These are phyloP conservation scores for Yarrowia phangngaensis DNA, from an alignment of 805 yeast species.

Conservation along the genomic window DNA sequence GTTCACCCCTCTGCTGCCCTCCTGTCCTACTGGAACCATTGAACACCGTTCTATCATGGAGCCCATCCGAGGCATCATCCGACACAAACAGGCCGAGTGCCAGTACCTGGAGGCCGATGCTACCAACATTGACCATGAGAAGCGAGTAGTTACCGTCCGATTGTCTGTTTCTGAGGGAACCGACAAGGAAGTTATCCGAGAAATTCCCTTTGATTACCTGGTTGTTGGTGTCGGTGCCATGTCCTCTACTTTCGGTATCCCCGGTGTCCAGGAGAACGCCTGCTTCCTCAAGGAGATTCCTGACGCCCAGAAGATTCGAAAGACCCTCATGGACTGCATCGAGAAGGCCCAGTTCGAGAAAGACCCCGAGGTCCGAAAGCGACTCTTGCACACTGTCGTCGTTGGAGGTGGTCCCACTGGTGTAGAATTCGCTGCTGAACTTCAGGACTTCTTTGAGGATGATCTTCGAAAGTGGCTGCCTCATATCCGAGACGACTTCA, in stretches of 20 bases:
- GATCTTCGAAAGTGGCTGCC: constrained; percentile 90
- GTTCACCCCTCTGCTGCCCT: constrained; percentile 93
- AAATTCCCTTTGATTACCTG: constrained; percentile 72
- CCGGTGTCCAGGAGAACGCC: constrained; percentile 84
- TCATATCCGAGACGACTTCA: constrained; percentile 72
- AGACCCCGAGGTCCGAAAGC: constrained; percentile 72
- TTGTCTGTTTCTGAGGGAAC: constrained; percentile 38
- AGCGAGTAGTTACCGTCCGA: constrained; percentile 60
- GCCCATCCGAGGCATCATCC: constrained; percentile 82
- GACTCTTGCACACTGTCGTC: constrained; percentile 81
- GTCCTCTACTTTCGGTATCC: constrained; percentile 90
- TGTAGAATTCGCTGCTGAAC: constrained; percentile 94
- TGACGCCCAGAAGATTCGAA: constrained; percentile 81
- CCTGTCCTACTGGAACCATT: constrained; percentile 90
- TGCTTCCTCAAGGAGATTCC: constrained; percentile 84
- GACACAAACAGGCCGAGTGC: constrained; percentile 66
- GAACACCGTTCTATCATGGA: constrained; percentile 88
- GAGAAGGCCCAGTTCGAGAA: constrained; percentile 83
- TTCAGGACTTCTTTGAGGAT: constrained; percentile 90
- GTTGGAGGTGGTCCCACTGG: constrained; percentile 99
- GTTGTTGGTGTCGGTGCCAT: constrained; percentile 94
- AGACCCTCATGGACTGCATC: constrained; percentile 76
- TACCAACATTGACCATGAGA: constrained; percentile 68
- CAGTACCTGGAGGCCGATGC: constrained; percentile 93
- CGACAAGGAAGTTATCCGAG: constrained; percentile 40